Base-by-base conservation (phyloP, 108 stramenopile species). In the Nannochloropsis granulata region DNA sequence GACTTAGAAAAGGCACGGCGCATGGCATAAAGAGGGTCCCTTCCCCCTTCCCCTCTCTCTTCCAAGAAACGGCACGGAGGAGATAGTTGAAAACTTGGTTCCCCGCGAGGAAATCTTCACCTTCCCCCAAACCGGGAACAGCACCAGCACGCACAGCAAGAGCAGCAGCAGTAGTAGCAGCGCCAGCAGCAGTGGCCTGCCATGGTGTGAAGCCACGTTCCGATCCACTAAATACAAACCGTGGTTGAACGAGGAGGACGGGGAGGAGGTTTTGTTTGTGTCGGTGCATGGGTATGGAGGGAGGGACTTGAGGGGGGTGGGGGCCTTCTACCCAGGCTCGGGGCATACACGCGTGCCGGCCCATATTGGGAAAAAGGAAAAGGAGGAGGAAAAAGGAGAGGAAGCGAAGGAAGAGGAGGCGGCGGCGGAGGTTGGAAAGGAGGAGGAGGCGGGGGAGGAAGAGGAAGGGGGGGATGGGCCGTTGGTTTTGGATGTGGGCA, bases 31-130 rank as follows among this genome's bases (percentile, higher is more conserved):
- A 42, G 71, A 13, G 21, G 13, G 21, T 56, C 16, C 19, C 45
- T 82, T 19, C 34, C 82, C 44, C 25, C 11, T 85, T 23, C 43
- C 13, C 25, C 13, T 79, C 26, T 12, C 44, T 24, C n/a, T 13
- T 42, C 12, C 79, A 84, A 88, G 92, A 13, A 92, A 92, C 81
- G 92, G 92, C 43, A 92, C 92, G 23, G 92, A 92, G 79, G 84
- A 88, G 3, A 88, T 88, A 43, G 89, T 92, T 23, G 78, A 85
- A 24, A 45, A 82, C 13, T 34, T 90, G 12, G 71, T 85, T 42
- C 90, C 90, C 9, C 21, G 44, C 45, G 81, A 82, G 23, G 90
- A 90, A 78, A 81, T 23, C 78, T 71, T 71, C n/a, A n/a, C 56
- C 56, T 71, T 71, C 56, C 21, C 56, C 9, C 56, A 71, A n/a